Base-by-base conservation (phyloP, 768 basidiomycete species). In the Leccinum truebloodii region DNA sequence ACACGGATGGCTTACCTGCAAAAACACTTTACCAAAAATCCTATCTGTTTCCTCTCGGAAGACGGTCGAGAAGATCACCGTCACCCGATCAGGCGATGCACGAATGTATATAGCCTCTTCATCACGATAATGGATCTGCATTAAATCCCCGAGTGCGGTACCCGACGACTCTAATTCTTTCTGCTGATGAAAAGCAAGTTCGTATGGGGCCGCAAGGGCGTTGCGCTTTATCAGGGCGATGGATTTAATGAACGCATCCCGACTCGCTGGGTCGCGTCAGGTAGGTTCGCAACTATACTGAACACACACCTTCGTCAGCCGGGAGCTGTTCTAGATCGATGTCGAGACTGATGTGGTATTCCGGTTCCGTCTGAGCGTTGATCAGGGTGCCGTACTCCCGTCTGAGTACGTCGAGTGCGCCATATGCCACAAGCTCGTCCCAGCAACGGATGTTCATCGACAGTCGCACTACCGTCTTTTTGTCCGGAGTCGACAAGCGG, bases 391-490 rank as follows among this genome's bases (percentile, higher is more conserved):
- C 93, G 72, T 98, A 98, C 75, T 96, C 94, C 50, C 90, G 82
- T 69, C 81, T 76, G 58, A 99, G 76, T 37, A 96, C 76, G 54
- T 92, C 86, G 34, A 87, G 68, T 1, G 92, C 97, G 50, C 96
- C 97, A 69, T 92, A 96, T 55, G 83, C 80, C 12, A 88, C 88
- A 50, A 99, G 86, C 72, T 98, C 94, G 61, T 89, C 85, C 96
- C 96, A 99, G 79, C 96, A 99, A 53, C 92, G 89, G 60, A 98
- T 95, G 74, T 89, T 88, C 94, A 99, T 98, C 32, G 96, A 98
- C 22, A 99, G 83, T 41, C 92, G 78, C 22, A 98, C 79, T 4
- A 81, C 71, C 0, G 90, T 88, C 80, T 96, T 93, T 71, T 89
- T 86, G 24, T 91, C 86, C 3, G 90, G 90, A 0, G 95, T 95